A percentile compares a stretch with the other conserved stretches of the same genome.
These are phyloP conservation scores for Gnomoniopsis smithogilvyi DNA, from an alignment of 2,329 filamentous ascomycete genomes.

Conservation along the genomic window DNA sequence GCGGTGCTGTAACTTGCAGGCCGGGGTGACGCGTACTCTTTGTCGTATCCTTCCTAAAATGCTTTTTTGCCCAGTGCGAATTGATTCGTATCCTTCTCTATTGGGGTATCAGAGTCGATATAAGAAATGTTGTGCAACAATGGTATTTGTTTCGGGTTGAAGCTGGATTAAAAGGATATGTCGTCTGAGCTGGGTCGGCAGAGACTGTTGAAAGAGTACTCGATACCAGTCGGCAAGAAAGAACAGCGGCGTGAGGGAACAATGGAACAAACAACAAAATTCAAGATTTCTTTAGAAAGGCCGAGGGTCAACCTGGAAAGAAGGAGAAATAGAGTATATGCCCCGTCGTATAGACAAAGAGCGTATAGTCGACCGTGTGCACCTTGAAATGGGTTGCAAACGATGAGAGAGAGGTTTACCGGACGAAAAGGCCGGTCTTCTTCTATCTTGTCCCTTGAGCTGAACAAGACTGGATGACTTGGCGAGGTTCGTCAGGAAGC, in stretches of 20 bases:
- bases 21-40: conserved; percentile 10
- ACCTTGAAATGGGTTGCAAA: conserved; percentile 1
- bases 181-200: conserved; percentile 17
- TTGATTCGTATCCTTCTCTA: conserved; percentile 15
- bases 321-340: conserved; percentile 36
- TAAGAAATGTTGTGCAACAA: conserved; percentile 10
- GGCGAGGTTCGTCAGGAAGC: conserved; percentile 17
- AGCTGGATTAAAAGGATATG: conserved; percentile 19
- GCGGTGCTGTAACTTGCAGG: not conserved
- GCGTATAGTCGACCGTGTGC: conserved; percentile 8
- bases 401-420: not conserved
- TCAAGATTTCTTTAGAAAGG: conserved; percentile 23
- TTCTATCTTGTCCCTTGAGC: conserved; percentile 1
- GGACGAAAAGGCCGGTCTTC: not conserved
- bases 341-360: conserved; percentile 4
- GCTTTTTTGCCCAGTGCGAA: conserved; percentile 3
- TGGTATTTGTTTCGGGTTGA: conserved; percentile 2
- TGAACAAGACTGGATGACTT: conserved; percentile 17
- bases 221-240: conserved; percentile 19
- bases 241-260: conserved; percentile 19
- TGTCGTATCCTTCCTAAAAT: conserved; percentile 6
- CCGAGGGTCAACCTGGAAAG: conserved; percentile 60
- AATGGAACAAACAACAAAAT: conserved; percentile 21
- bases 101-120: conserved; percentile 16
- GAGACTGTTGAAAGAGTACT: conserved; percentile 17